Conservation (phyloP, 129 eudicot species). For the Glebionis coronaria region DNA sequence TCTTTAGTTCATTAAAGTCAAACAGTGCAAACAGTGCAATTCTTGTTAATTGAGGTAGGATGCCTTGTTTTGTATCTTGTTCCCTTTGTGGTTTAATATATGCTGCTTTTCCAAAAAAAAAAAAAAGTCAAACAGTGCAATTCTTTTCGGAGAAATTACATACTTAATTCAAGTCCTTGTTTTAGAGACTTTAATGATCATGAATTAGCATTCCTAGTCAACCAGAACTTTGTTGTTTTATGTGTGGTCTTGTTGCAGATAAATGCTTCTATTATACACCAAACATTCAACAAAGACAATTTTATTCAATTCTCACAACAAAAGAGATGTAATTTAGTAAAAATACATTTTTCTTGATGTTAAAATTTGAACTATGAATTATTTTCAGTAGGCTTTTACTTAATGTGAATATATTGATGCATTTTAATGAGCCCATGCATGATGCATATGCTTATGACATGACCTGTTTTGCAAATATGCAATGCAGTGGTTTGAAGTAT, state of each 20-base stretch:
- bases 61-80: too few species aligned
- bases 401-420: slow-evolving; percentile 5
- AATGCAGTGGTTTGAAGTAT: slow-evolving; percentile 78
- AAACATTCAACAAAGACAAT: too few species aligned
- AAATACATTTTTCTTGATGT: too few species aligned
- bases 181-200: slow-evolving; percentile 6
- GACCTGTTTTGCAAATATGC: slow-evolving; percentile 1
- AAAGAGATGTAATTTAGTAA: too few species aligned
- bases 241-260: neutral
- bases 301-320: too few species aligned
- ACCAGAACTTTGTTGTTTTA: slow-evolving; percentile 1
- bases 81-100: too few species aligned
- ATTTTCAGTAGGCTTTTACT: neutral
- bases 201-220: neutral
- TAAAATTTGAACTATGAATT: too few species aligned
- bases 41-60: too few species aligned
- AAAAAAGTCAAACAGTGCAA: neutral
- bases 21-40: too few species aligned
- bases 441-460: neutral
- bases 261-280: neutral
- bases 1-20: too few species aligned
- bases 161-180: neutral
- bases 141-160: neutral
- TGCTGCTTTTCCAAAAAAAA: too few species aligned
- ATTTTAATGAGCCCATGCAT: neutral